phyloP scores from a whole-genome alignment of 805 yeast genomes.

The Saturnispora ahearnii region DNA sequence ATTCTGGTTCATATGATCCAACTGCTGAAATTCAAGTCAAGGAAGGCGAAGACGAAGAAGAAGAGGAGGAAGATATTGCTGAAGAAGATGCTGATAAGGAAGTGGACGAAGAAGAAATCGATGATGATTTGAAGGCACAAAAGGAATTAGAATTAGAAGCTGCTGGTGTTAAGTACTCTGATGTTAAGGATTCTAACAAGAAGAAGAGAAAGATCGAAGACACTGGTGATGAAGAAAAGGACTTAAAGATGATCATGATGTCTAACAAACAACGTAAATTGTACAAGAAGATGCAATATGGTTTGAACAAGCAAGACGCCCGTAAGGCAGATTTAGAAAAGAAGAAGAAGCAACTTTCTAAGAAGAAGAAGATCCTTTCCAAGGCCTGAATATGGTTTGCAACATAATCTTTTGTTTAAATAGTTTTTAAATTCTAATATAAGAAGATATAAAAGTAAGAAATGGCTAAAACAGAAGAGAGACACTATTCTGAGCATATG shows the following conservation, averaged over 20 bases:
- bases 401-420: not conserved
- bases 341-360: conserved; percentile 37
- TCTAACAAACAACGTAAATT: conserved; percentile 89
- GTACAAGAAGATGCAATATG: conserved; percentile 91
- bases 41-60: conserved; percentile 37
- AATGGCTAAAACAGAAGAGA: too few relatives aligned
- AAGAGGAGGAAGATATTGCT: conserved; percentile 39
- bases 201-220: conserved; percentile 24
- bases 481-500: too few relatives aligned
- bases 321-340: conserved; percentile 62
- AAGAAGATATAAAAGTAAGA: too few relatives aligned
- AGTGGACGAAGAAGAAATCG: conserved; percentile 35
- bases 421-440: not conserved
- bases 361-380: conserved; percentile 37
- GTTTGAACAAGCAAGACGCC: conserved; percentile 71
- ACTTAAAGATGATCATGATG: conserved; percentile 94
- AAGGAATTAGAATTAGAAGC: conserved; percentile 88
- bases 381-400: not conserved
- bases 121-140: conserved; percentile 44
- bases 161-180: conserved; percentile 72
- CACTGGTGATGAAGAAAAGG: conserved; percentile 48
- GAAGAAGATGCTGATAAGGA: conserved; percentile 47
- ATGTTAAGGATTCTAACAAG: conserved; percentile 32
- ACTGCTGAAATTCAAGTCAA: conserved; percentile 37
- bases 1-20: conserved; percentile 85